phyloP scores from a whole-genome alignment of 139 green algal species.

The Spirogloea muscicola region DNA sequence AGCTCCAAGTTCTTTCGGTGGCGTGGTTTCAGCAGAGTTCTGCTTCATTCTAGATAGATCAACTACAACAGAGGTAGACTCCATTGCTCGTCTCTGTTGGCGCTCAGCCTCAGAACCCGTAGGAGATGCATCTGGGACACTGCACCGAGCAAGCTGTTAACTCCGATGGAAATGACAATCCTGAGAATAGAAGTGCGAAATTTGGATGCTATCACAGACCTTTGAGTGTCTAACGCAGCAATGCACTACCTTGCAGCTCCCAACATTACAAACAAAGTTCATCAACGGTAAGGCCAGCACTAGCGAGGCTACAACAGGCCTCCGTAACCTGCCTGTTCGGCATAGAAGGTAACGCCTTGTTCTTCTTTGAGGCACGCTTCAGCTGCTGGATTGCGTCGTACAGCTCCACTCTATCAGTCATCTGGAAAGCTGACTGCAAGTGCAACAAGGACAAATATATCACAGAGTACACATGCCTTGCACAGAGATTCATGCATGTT shows the following conservation, averaged over 20 bases:
- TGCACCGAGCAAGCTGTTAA: not conserved
- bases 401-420: slow-evolving; percentile 46
- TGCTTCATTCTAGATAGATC: slow-evolving; percentile 7
- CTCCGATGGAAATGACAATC: not conserved
- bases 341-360: slow-evolving; percentile 25
- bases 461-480: slow-evolving; percentile 43
- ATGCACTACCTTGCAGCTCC: too few species aligned
- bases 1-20: not conserved
- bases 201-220: not conserved
- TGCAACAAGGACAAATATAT: too few species aligned
- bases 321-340: slow-evolving; percentile 5
- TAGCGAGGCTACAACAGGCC: not conserved
- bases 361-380: slow-evolving; percentile 29
- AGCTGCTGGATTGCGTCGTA: slow-evolving; percentile 48
- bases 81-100: not conserved
- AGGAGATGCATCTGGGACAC: not conserved
- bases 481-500: slow-evolving; percentile 41
- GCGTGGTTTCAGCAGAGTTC: slow-evolving; percentile 10
- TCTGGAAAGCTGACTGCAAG: slow-evolving; percentile 29
- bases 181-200: not conserved
- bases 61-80: not conserved
- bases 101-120: not conserved
- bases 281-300: not conserved
- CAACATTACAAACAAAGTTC: too few species aligned
- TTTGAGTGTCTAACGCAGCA: too few species aligned